A percentile compares a stretch with the other conserved stretches of the same genome.
These are phyloP conservation scores for Penicillium cataractarum DNA, from an alignment of 495 filamentous ascomycete genomes.

Conservation along the genomic window DNA sequence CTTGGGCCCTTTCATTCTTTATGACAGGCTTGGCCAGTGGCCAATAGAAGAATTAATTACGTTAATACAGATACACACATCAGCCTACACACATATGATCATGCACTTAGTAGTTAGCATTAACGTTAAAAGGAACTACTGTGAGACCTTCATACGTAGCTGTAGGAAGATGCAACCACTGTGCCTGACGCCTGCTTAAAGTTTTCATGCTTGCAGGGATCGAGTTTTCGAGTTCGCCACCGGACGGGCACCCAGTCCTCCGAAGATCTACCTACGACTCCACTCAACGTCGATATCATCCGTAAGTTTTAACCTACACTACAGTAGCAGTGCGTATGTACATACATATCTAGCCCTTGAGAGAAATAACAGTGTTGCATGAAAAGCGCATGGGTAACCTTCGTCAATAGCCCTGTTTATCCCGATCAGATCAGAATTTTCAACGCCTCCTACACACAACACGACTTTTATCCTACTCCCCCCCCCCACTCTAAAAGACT, in stretches of 20 bases:
- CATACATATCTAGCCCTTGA: neutral
- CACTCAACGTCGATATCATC: neutral
- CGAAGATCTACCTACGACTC: neutral
- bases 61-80: neutral
- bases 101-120: no score
- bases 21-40: neutral
- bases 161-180: neutral
- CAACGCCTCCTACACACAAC: neutral
- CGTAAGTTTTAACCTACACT: neutral
- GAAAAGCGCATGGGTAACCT: neutral
- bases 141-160: neutral
- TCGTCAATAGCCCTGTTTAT: neutral
- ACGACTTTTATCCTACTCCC: neutral
- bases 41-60: neutral
- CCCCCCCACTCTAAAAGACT: neutral
- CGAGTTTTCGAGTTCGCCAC: neutral
- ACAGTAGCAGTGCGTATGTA: neutral
- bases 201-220: constrained; percentile 3
- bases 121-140: no score
- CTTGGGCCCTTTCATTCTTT: neutral
- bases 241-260: neutral
- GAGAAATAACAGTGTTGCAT: neutral
- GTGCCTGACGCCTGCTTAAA: constrained; percentile 3
- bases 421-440: constrained; percentile 1
- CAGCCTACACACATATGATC: no score